Percentiles rank a stretch among this genome's conserved stretches.
Evolutionary conservation across 176 grass and related monocot genomes (phyloP).

Genomic region (Oryza punctata): DNA sequence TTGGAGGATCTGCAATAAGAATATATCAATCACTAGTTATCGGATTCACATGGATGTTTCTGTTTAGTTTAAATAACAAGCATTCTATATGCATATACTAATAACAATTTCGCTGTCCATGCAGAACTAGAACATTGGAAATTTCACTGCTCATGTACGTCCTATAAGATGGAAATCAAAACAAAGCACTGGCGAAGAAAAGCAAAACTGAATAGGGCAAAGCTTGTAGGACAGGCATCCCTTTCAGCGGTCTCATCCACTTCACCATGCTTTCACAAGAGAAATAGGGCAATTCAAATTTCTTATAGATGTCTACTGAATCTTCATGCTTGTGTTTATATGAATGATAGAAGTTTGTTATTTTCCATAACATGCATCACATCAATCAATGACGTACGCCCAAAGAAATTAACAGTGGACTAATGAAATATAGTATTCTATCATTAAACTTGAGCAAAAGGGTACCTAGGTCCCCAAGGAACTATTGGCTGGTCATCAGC

Average conservation of each 20-base stretch:
- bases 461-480: conserved; percentile 87
- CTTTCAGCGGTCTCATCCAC: not conserved
- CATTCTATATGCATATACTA: conserved; percentile 9
- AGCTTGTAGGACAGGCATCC: not conserved
- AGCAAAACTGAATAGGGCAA: conserved; percentile 7
- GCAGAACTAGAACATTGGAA: not conserved
- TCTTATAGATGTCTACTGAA: not conserved
- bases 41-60: conserved; percentile 4
- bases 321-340: not conserved
- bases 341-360: conserved; percentile 9
- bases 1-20: conserved; percentile 73
- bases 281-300: not conserved
- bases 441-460: conserved; percentile 16
- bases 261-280: not conserved
- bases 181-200: not conserved
- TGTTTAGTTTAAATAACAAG: conserved; percentile 1
- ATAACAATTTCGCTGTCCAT: not conserved
- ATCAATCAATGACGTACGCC: not conserved
- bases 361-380: conserved; percentile 13
- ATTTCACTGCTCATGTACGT: not conserved
- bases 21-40: conserved; percentile 26
- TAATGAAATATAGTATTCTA: conserved; percentile 17
- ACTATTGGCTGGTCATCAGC: conserved; percentile 90
- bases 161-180: conserved; percentile 8
- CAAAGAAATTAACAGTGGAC: not conserved